These are phyloP conservation scores for Penicillium macrosclerotiorum DNA, from an alignment of 495 filamentous ascomycete species.

Conservation along the genomic window DNA sequence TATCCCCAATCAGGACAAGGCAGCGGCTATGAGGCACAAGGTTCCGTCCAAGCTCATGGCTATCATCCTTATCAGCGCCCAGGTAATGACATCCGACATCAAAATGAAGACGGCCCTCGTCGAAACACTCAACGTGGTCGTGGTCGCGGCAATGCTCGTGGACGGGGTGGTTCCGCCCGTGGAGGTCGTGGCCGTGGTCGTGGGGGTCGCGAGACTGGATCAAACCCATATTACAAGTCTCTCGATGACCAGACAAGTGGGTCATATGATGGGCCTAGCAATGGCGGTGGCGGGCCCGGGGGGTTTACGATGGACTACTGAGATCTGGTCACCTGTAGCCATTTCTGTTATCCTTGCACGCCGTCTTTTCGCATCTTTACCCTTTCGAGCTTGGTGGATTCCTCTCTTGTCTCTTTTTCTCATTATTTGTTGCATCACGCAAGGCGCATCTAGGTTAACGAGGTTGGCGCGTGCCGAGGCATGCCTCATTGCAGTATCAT, in stretches of 20 bases:
- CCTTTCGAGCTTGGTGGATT: no score
- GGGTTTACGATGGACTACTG: slow-evolving; percentile 43
- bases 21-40: slow-evolving; percentile 14
- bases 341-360: no score
- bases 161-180: slow-evolving; percentile 39
- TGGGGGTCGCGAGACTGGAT: slow-evolving; percentile 32
- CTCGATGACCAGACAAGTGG: slow-evolving; percentile 35
- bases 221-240: slow-evolving; percentile 35
- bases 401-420: no score
- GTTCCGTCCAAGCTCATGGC: slow-evolving; percentile 12
- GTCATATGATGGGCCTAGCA: slow-evolving; percentile 33
- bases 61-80: slow-evolving; percentile 22
- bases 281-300: slow-evolving; percentile 23
- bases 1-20: slow-evolving; percentile 16
- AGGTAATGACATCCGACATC: slow-evolving; percentile 19
- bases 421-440: no score
- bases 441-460: no score
- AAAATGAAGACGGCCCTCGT: slow-evolving; percentile 32
- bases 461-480: no score
- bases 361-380: no score
- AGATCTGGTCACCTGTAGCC: no score
- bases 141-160: slow-evolving; percentile 44
- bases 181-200: slow-evolving; percentile 43
- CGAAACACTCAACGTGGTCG: slow-evolving; percentile 48
- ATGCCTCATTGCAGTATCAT: no score